Percentiles rank a stretch among this genome's conserved stretches.
Evolutionary conservation across 495 filamentous ascomycete species (phyloP).

Genomic region (Hypoxylon trugodes): DNA sequence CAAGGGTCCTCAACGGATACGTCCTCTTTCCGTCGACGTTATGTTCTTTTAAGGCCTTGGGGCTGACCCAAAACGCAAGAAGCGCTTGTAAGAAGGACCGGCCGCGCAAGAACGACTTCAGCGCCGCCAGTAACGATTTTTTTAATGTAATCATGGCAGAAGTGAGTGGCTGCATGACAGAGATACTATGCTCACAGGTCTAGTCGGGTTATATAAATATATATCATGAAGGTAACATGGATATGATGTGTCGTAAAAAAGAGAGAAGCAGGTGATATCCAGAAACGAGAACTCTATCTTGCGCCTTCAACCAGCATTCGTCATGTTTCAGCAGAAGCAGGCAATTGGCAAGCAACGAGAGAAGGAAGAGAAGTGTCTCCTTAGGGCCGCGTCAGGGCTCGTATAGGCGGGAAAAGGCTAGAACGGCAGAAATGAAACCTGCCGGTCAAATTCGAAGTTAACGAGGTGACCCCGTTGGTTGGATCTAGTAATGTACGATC

Average conservation of each 20-base stretch:
- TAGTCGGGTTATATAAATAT: slow-evolving; percentile 38
- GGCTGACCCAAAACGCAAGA: slow-evolving; percentile 59
- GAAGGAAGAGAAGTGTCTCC: slow-evolving; percentile 40
- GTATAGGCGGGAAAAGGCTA: slow-evolving; percentile 46
- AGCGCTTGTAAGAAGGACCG: slow-evolving; percentile 61
- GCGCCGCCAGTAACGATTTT: slow-evolving; percentile 52
- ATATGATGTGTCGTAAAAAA: slow-evolving; percentile 5
- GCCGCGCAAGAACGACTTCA: slow-evolving; percentile 60
- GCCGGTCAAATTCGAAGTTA: slow-evolving; percentile 43
- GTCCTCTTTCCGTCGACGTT: slow-evolving; percentile 41
- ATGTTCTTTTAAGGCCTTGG: slow-evolving; percentile 46
- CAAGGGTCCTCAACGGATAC: slow-evolving; percentile 38
- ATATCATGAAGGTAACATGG: slow-evolving; percentile 40
- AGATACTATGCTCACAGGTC: slow-evolving; percentile 28
- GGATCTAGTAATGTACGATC: slow-evolving; percentile 46
- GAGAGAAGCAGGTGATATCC: slow-evolving; percentile 27
- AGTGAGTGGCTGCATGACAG: slow-evolving; percentile 57
- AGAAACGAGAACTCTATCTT: slow-evolving; percentile 18
- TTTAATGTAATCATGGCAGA: slow-evolving; percentile 57
- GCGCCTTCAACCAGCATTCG: slow-evolving; percentile 33
- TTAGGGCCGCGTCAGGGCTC: slow-evolving; percentile 42
- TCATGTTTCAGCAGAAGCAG: slow-evolving; percentile 42
- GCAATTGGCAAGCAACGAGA: slow-evolving; percentile 31
- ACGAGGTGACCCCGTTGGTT: slow-evolving; percentile 42
- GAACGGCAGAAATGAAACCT: slow-evolving; percentile 47